A percentile compares a stretch with the other conserved stretches of the same genome.
Conservation (phyloP, 495 filamentous ascomycete genomes). For the Parathielavia appendiculata region DNA sequence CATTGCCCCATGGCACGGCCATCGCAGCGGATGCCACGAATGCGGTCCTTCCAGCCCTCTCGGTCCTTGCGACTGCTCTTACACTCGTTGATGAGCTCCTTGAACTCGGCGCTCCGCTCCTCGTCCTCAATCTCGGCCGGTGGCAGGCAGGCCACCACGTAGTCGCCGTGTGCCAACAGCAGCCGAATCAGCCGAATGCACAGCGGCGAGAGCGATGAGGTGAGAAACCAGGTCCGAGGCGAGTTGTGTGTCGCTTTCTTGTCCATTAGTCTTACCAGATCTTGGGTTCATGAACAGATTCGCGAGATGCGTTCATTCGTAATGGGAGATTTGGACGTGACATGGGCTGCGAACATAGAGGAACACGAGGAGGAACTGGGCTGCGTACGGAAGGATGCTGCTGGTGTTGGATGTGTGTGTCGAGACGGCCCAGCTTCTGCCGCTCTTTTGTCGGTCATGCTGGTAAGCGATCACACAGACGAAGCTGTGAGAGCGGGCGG, state of each 20-base stretch:
- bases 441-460: constrained; percentile 31
- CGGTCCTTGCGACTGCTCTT: constrained; percentile 51
- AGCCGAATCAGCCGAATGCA: constrained; percentile 64
- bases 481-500: neutral
- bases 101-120: constrained; percentile 51
- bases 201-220: constrained; percentile 75
- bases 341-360: neutral
- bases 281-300: neutral
- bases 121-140: constrained; percentile 61
- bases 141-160: constrained; percentile 70
- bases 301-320: neutral
- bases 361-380: constrained; percentile 15
- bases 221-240: constrained; percentile 79
- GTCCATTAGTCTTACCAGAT: constrained; percentile 35
- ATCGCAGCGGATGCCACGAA: constrained; percentile 51
- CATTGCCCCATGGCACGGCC: constrained; percentile 54
- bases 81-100: constrained; percentile 54
- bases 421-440: constrained; percentile 38
- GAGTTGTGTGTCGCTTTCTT: constrained; percentile 53
- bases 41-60: constrained; percentile 55
- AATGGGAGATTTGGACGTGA: neutral
- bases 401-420: constrained; percentile 42
- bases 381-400: constrained; percentile 47
- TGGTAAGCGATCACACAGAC: constrained; percentile 11
- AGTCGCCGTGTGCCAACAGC: constrained; percentile 79